phyloP scores from a whole-genome alignment of 768 basidiomycete genomes.

The Lepiota venenata region DNA sequence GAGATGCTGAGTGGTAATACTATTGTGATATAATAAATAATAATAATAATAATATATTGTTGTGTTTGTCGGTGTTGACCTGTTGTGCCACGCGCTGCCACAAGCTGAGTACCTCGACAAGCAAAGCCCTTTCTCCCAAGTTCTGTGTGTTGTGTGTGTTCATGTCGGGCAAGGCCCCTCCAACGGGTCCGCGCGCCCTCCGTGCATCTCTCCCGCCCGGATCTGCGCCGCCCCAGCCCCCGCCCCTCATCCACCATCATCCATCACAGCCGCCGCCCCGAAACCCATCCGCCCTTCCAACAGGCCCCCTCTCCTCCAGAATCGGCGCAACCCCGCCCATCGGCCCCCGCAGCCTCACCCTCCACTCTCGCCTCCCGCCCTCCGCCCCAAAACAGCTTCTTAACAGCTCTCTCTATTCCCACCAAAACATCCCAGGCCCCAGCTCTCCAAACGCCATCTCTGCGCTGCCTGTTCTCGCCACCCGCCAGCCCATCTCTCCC shows the following conservation, averaged over 20 bases:
- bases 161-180: slow-evolving; percentile 81
- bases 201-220: slow-evolving; percentile 41
- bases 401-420: slow-evolving; percentile 30
- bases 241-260: slow-evolving; percentile 26
- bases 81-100: slow-evolving; percentile 4
- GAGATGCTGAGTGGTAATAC: neutral
- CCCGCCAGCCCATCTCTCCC: slow-evolving; percentile 32
- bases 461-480: slow-evolving; percentile 20
- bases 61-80: neutral
- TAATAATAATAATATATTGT: too few species aligned
- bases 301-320: slow-evolving; percentile 16
- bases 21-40: too few species aligned
- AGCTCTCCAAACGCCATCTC: slow-evolving; percentile 20
- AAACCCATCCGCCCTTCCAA: slow-evolving; percentile 20
- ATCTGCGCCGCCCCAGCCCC: slow-evolving; percentile 20
- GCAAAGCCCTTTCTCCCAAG: neutral
- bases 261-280: slow-evolving; percentile 26
- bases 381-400: slow-evolving; percentile 38
- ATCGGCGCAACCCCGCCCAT: slow-evolving; percentile 42
- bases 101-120: neutral
- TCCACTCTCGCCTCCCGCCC: slow-evolving; percentile 22
- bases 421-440: slow-evolving; percentile 15
- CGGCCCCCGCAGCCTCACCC: slow-evolving; percentile 57
- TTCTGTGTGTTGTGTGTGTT: neutral
- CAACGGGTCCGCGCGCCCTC: slow-evolving; percentile 70